Percentiles rank a stretch among this genome's conserved stretches.
Evolutionary conservation across 2,329 filamentous ascomycete genomes (phyloP).

Genomic region (Colletotrichum limetticola): DNA sequence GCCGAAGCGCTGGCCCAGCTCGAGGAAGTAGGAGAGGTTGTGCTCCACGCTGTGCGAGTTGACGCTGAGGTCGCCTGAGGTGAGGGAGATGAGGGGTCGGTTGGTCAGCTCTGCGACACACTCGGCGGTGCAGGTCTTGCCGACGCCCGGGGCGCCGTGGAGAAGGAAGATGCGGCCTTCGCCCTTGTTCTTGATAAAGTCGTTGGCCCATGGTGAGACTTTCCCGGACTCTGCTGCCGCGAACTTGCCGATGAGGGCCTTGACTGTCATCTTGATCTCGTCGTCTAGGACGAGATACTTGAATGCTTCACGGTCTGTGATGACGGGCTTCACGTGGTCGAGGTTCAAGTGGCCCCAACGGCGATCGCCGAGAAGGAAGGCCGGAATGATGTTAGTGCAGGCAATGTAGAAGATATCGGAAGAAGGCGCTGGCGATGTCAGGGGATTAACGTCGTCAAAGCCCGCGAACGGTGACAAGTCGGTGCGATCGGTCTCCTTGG

Average conservation of each 20-base stretch:
- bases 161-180: constrained; percentile 62
- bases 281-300: constrained; percentile 61
- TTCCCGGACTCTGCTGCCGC: constrained; percentile 49
- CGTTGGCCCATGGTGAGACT: constrained; percentile 57
- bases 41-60: constrained; percentile 51
- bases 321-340: constrained; percentile 50
- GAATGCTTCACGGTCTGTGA: constrained; percentile 59
- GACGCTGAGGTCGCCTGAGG: constrained; percentile 59
- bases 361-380: constrained; percentile 57
- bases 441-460: constrained; percentile 55
- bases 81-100: constrained; percentile 62
- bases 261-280: constrained; percentile 59
- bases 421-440: constrained; percentile 46
- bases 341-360: constrained; percentile 57
- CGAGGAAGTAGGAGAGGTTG: constrained; percentile 59
- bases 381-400: constrained; percentile 55
- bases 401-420: constrained; percentile 57
- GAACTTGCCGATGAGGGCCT: constrained; percentile 59
- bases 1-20: constrained; percentile 59
- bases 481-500: constrained; percentile 34
- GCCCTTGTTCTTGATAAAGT: constrained; percentile 49
- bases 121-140: constrained; percentile 68
- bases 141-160: constrained; percentile 64
- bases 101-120: constrained; percentile 62
- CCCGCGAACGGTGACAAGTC: constrained; percentile 47